These are phyloP conservation scores for Stipa capillata DNA, from an alignment of 176 grass and related monocot species.

Conservation along the genomic window DNA sequence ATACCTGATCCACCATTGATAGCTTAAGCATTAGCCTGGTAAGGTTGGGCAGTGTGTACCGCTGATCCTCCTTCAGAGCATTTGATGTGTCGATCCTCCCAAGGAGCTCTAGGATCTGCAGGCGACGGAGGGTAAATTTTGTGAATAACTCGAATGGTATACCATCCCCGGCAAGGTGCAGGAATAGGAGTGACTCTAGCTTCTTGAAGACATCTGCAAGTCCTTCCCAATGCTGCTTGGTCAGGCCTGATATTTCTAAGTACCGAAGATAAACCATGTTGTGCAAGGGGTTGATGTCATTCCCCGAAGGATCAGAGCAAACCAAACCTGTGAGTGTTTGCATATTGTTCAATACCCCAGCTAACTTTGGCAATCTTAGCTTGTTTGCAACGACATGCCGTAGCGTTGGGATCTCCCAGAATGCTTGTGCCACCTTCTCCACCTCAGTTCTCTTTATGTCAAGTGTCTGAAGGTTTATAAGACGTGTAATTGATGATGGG, in stretches of 20 bases:
- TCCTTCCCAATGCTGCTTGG: not conserved
- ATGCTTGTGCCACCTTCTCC: not conserved
- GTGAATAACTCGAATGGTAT: slow-evolving; percentile 17
- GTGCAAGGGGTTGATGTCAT: not conserved
- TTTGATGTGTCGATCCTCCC: not conserved
- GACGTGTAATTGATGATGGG: slow-evolving; percentile 8
- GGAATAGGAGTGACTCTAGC: slow-evolving; percentile 18
- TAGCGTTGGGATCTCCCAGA: slow-evolving; percentile 27
- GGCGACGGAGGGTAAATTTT: not conserved
- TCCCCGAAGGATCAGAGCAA: not conserved
- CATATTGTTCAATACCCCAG: slow-evolving; percentile 2
- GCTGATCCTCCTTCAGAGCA: not conserved
- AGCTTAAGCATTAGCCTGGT: slow-evolving; percentile 4
- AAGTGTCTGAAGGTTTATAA: slow-evolving; percentile 46
- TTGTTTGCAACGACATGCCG: slow-evolving; percentile 14
- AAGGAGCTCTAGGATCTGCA: slow-evolving; percentile 15
- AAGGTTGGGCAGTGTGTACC: slow-evolving; percentile 24
- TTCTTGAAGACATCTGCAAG: slow-evolving; percentile 14
- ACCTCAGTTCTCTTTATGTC: slow-evolving; percentile 18
- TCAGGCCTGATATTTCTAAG: slow-evolving; percentile 9
- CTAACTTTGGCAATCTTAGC: not conserved
- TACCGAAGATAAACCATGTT: slow-evolving; percentile 18
- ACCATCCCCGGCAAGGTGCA: not conserved
- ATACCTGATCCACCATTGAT: not conserved
- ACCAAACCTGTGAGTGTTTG: slow-evolving; percentile 26